Conservation (phyloP, 2,329 filamentous ascomycete species). For the Calonectria hongkongensis region DNA sequence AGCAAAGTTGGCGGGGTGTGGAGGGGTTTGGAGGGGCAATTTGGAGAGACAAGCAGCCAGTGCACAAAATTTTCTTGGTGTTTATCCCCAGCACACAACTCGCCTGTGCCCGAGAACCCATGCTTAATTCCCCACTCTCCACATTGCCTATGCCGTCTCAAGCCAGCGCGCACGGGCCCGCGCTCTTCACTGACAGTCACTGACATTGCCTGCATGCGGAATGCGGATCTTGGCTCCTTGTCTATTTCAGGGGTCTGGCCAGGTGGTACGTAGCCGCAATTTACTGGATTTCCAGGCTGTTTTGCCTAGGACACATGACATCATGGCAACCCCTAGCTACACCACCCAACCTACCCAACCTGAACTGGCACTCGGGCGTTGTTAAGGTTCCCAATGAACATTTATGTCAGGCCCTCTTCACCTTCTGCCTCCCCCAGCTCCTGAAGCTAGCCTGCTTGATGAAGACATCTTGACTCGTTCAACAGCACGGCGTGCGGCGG, state of each 20-base stretch:
- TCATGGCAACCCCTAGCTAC: slow-evolving; percentile 49
- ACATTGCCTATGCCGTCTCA: slow-evolving; percentile 5
- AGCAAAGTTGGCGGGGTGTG: slow-evolving; percentile 39
- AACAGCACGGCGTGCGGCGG: slow-evolving; percentile 41
- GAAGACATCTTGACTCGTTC: slow-evolving; percentile 17
- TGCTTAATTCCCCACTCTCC: slow-evolving; percentile 3
- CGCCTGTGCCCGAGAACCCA: slow-evolving; percentile 3
- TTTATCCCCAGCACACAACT: slow-evolving; percentile 42
- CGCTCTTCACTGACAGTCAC: background rate
- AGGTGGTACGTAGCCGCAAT: slow-evolving; percentile 22
- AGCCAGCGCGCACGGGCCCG: slow-evolving; percentile 26
- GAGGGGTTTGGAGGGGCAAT: slow-evolving; percentile 59
- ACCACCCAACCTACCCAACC: slow-evolving; percentile 1
- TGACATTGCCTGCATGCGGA: slow-evolving; percentile 8
- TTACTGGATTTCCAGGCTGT: slow-evolving; percentile 18
- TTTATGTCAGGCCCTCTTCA: slow-evolving; percentile 16
- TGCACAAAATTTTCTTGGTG: slow-evolving; percentile 56
- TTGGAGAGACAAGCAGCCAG: slow-evolving; percentile 42
- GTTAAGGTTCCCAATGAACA: slow-evolving; percentile 29
- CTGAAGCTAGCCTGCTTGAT: slow-evolving; percentile 26
- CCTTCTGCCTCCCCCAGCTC: background rate
- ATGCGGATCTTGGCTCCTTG: slow-evolving; percentile 23
- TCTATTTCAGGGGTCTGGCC: slow-evolving; percentile 21
- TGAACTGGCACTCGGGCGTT: slow-evolving; percentile 1
- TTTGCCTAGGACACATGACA: slow-evolving; percentile 48